phyloP scores from a whole-genome alignment of 148 eudicot species.

The Silene conica region DNA sequence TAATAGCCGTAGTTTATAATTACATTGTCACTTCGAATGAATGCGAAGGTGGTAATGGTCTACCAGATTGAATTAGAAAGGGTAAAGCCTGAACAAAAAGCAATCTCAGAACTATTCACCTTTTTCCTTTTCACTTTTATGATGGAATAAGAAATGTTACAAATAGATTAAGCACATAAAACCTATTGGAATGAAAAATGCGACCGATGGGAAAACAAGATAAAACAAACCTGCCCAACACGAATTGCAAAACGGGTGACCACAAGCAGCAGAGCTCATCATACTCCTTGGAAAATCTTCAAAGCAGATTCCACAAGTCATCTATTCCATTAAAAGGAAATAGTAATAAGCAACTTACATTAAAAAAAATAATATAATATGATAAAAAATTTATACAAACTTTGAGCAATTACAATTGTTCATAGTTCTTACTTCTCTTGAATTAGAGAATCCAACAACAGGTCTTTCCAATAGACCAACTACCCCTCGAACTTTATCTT shows the following conservation, averaged over 20 bases:
- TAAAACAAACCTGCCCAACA: constrained; percentile 76
- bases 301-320: constrained; percentile 84
- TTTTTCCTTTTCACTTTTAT: too few relatives aligned
- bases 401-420: neutral
- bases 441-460: constrained; percentile 38
- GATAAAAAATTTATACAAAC: neutral
- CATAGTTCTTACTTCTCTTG: constrained; percentile 43
- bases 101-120: too few relatives aligned
- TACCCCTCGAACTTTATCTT: constrained; percentile 62
- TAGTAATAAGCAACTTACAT: constrained; percentile 9
- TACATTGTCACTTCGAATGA: neutral
- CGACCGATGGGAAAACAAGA: neutral
- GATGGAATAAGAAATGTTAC: neutral
- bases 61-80: neutral
- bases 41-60: neutral
- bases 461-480: constrained; percentile 65
- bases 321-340: constrained; percentile 32
- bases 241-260: constrained; percentile 65
- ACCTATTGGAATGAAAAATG: neutral
- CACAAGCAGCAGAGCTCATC: constrained; percentile 74
- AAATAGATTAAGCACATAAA: neutral
- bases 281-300: constrained; percentile 48
- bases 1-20: neutral
- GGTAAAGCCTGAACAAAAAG: too few relatives aligned
- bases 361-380: neutral